phyloP scores from a whole-genome alignment of 108 stramenopile species.

The Cyclotella atomus region DNA sequence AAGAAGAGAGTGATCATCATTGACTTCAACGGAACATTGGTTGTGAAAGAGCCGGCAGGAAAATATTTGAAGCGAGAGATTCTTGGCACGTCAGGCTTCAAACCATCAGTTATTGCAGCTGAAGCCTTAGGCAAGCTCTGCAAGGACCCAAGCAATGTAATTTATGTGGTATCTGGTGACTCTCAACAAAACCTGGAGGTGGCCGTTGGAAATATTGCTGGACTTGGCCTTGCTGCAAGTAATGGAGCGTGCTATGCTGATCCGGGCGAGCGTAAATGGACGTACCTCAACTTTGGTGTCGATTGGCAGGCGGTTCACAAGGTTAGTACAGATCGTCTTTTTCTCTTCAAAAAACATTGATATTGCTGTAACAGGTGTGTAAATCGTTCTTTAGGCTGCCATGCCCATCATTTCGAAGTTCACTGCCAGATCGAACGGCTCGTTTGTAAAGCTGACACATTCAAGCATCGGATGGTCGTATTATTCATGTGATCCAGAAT shows the following conservation, averaged over 20 bases:
- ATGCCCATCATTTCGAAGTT: slow-evolving; percentile 93
- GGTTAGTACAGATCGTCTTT: slow-evolving; percentile 24
- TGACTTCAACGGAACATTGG: slow-evolving; percentile 98
- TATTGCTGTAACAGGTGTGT: neutral
- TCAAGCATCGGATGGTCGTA: slow-evolving; percentile 97
- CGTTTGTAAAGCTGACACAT: slow-evolving; percentile 88
- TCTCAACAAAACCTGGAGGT: slow-evolving; percentile 81
- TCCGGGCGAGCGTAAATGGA: slow-evolving; percentile 66
- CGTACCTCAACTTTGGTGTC: slow-evolving; percentile 89
- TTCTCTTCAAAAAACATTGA: neutral
- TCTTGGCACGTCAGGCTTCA: slow-evolving; percentile 87
- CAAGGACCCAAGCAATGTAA: slow-evolving; percentile 84
- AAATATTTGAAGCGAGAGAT: slow-evolving; percentile 98
- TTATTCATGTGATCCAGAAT: slow-evolving; percentile 98
- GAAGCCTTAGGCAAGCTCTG: slow-evolving; percentile 77
- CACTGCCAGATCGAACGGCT: slow-evolving; percentile 94
- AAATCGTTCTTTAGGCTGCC: slow-evolving; percentile 51
- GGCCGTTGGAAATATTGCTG: slow-evolving; percentile 85
- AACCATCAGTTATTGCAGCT: slow-evolving; percentile 73
- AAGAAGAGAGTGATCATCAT: slow-evolving; percentile 92
- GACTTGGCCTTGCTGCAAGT: slow-evolving; percentile 91
- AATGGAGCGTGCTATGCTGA: slow-evolving; percentile 92
- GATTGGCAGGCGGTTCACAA: slow-evolving; percentile 92
- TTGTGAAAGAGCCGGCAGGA: slow-evolving; percentile 92
- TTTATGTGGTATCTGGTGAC: slow-evolving; percentile 93